These are phyloP conservation scores for Quercus aquifolioides DNA, from an alignment of 306 rosid species.

Conservation along the genomic window DNA sequence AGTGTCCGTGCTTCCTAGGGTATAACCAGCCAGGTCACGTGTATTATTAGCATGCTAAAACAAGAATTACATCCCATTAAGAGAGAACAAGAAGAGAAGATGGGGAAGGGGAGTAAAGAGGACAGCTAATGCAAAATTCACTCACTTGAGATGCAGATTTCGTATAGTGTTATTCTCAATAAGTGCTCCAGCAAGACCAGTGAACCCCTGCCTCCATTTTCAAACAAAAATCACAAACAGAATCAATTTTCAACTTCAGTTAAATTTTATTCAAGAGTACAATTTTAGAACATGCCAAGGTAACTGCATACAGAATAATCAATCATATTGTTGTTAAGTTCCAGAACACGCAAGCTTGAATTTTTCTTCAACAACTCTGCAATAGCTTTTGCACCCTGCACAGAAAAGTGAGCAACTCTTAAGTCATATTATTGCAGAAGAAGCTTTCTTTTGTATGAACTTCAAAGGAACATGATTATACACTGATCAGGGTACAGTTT, in stretches of 20 bases:
- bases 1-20: too few relatives aligned
- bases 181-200: constrained; percentile 94
- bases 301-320: constrained; percentile 83
- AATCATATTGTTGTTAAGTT: constrained; percentile 88
- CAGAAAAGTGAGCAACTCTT: constrained; percentile 17
- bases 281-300: constrained; percentile 19
- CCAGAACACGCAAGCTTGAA: constrained; percentile 71
- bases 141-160: constrained; percentile 86
- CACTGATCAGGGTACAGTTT: neutral
- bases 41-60: neutral
- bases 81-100: neutral
- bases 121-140: constrained; percentile 8
- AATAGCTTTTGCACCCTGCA: constrained; percentile 91
- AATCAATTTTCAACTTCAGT: constrained; percentile 19
- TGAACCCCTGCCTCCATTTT: constrained; percentile 86
- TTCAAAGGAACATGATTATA: neutral
- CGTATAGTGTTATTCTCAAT: constrained; percentile 70
- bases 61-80: neutral
- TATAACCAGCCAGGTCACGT: constrained; percentile 4
- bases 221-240: constrained; percentile 29
- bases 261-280: neutral
- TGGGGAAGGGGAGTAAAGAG: neutral
- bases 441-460: constrained; percentile 4
- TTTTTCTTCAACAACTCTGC: constrained; percentile 89
- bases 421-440: constrained; percentile 14